Percentiles rank a stretch among this genome's conserved stretches.
Conservation (phyloP, 257 asterid genomes). For the Nicotiana paniculata region DNA sequence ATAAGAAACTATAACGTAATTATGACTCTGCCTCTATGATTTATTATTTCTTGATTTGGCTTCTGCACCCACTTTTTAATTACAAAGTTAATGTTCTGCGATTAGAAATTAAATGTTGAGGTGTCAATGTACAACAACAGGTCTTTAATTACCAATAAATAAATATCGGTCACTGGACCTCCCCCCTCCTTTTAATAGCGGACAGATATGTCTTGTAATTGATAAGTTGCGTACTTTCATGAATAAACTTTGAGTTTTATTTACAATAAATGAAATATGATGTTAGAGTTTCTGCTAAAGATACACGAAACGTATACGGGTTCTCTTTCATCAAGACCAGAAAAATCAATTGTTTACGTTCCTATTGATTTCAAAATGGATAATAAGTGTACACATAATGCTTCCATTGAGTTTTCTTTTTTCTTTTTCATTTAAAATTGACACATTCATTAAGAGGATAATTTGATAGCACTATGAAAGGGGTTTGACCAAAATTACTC, state of each 20-base stretch:
- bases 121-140: background rate
- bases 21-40: background rate
- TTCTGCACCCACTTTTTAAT: background rate
- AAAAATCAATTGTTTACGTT: too few relatives aligned
- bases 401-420: too few relatives aligned
- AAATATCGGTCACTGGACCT: conserved; percentile 1
- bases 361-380: too few relatives aligned
- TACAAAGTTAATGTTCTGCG: conserved; percentile 1
- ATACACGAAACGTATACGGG: background rate
- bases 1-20: background rate
- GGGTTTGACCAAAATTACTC: too few relatives aligned
- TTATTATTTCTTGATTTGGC: background rate
- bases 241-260: background rate
- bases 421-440: too few relatives aligned
- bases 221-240: background rate
- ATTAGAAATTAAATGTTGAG: background rate
- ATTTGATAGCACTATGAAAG: too few relatives aligned
- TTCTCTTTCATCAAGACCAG: too few relatives aligned
- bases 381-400: too few relatives aligned
- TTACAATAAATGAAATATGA: background rate
- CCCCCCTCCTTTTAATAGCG: background rate
- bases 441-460: too few relatives aligned
- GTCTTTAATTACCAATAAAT: conserved; percentile 1
- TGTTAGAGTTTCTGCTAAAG: background rate
- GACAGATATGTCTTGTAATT: background rate